phyloP scores from a whole-genome alignment of 257 asterid genomes.

The Primulina eburnea region DNA sequence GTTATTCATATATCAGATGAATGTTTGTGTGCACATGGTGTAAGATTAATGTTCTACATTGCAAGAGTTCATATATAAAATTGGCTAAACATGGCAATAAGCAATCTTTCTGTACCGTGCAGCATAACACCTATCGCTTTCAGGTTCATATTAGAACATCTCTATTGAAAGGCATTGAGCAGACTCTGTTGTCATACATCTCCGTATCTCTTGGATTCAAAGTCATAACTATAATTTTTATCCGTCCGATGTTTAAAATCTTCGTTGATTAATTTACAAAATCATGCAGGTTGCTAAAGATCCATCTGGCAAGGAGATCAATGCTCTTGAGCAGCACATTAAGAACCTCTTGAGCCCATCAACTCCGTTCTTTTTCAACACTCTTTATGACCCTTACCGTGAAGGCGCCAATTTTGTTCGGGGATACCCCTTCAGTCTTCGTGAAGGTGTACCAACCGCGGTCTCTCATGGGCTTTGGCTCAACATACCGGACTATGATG shows the following conservation, averaged over 20 bases:
- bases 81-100: background rate
- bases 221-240: background rate
- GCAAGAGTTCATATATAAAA: background rate
- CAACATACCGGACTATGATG: slow-evolving; percentile 49
- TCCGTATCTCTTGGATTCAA: background rate
- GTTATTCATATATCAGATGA: background rate
- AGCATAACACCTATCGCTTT: background rate
- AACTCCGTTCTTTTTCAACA: slow-evolving; percentile 46
- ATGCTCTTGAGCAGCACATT: slow-evolving; percentile 48
- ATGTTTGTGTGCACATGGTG: background rate
- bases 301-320: slow-evolving; percentile 42
- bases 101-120: background rate
- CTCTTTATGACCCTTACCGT: slow-evolving; percentile 45
- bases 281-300: slow-evolving; percentile 40
- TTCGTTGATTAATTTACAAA: slow-evolving; percentile 1
- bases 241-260: background rate
- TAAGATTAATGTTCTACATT: background rate
- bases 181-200: background rate
- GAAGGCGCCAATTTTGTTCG: slow-evolving; percentile 43
- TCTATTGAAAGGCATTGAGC: background rate
- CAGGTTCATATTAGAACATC: slow-evolving; percentile 1
- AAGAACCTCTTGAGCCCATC: slow-evolving; percentile 42
- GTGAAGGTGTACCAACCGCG: slow-evolving; percentile 45
- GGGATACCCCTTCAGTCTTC: slow-evolving; percentile 48
- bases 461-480: slow-evolving; percentile 52